Conservation (phyloP, 257 asterid species). For the Jacaranda mimosifolia region DNA sequence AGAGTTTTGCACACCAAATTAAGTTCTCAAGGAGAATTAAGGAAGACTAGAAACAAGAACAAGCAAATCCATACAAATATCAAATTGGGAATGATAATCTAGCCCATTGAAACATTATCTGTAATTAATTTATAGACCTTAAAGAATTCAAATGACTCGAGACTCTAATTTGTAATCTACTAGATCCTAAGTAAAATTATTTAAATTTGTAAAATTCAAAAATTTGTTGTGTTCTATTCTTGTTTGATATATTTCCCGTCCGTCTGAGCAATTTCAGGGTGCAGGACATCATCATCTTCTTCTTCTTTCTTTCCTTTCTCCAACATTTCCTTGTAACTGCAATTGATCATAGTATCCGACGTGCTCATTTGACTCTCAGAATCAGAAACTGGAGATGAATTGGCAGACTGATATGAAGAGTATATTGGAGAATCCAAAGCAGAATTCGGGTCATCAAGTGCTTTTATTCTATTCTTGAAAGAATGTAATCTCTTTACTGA, state of each 20-base stretch:
- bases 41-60: too few species aligned
- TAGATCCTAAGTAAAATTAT: too few species aligned
- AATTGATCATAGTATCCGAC: conserved; percentile 28
- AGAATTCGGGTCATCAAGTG: conserved; percentile 37
- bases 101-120: too few species aligned
- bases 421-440: conserved; percentile 40
- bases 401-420: conserved; percentile 37
- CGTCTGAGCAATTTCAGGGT: conserved; percentile 1
- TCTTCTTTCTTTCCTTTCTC: conserved; percentile 45
- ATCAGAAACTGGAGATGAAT: conserved; percentile 44
- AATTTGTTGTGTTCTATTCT: neutral
- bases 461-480: conserved; percentile 34
- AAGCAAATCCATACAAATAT: too few species aligned
- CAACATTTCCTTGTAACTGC: conserved; percentile 60
- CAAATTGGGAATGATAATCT: too few species aligned
- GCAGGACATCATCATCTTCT: neutral
- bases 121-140: too few species aligned
- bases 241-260: conserved; percentile 3
- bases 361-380: conserved; percentile 23
- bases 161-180: too few species aligned
- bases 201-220: too few species aligned
- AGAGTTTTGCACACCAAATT: too few species aligned
- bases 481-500: conserved; percentile 37
- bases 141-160: too few species aligned
- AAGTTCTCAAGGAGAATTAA: too few species aligned